phyloP scores from a whole-genome alignment of 2,329 filamentous ascomycete species.

The Sporothrix pseudoabietina region DNA sequence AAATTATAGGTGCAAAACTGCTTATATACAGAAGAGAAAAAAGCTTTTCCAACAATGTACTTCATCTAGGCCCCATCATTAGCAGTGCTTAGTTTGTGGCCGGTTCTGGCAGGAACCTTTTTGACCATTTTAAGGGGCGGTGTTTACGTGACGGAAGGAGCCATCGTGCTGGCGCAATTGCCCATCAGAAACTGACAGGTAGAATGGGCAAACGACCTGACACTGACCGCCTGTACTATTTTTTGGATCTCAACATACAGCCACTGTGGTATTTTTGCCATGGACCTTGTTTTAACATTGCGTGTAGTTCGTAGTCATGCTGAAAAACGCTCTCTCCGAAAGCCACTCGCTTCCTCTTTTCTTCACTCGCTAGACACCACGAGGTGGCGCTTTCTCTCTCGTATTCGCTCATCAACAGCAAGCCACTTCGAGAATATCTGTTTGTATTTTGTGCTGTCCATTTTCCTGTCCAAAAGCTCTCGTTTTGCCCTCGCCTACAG shows the following conservation, averaged over 20 bases:
- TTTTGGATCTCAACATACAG: background rate
- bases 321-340: background rate
- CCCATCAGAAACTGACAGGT: background rate
- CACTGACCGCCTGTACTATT: background rate
- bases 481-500: background rate
- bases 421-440: background rate
- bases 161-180: background rate
- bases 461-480: too few relatives aligned
- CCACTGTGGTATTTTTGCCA: too few relatives aligned
- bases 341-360: background rate
- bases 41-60: background rate
- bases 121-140: background rate
- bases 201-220: background rate
- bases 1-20: background rate
- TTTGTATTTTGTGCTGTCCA: background rate
- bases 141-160: background rate
- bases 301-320: too few relatives aligned
- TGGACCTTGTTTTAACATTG: too few relatives aligned
- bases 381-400: slow-evolving; percentile 9
- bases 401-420: background rate
- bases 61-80: background rate
- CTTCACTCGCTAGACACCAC: background rate
- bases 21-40: background rate
- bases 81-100: background rate
- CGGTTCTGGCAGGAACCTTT: background rate